phyloP scores from a whole-genome alignment of 2,329 filamentous ascomycete genomes.

The Elsinoe perseae region DNA sequence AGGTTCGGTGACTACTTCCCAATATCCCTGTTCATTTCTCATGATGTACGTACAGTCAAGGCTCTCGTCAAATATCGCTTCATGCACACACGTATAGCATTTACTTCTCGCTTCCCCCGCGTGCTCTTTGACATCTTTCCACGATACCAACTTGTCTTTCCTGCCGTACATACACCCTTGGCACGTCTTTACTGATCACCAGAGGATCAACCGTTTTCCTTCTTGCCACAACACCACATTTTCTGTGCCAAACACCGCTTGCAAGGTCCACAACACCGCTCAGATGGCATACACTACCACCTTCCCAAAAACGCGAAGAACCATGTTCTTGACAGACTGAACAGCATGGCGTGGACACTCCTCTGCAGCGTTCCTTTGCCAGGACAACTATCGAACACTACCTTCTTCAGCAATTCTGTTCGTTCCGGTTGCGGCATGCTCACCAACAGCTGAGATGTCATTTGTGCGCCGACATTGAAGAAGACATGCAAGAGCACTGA shows the following conservation, averaged over 20 bases:
- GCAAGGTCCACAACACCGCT: slow-evolving; percentile 10
- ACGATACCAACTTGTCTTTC: slow-evolving; percentile 50
- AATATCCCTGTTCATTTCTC: slow-evolving; percentile 51
- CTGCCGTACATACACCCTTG: slow-evolving; percentile 52
- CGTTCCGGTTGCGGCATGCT: slow-evolving; percentile 13
- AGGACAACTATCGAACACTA: slow-evolving; percentile 27
- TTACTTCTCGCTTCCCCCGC: slow-evolving; percentile 40
- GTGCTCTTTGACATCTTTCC: slow-evolving; percentile 50
- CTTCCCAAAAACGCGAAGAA: slow-evolving; percentile 18
- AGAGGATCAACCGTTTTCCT: slow-evolving; percentile 17
- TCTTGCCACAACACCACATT: slow-evolving; percentile 13
- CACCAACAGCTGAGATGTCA: slow-evolving; percentile 22
- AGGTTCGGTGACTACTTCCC: slow-evolving; percentile 33
- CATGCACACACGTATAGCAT: slow-evolving; percentile 43
- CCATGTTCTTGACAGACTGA: slow-evolving; percentile 18
- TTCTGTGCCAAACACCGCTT: slow-evolving; percentile 11
- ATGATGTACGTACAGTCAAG: slow-evolving; percentile 56
- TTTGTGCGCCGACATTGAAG: slow-evolving; percentile 30
- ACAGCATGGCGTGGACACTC: slow-evolving; percentile 19
- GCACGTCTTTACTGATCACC: slow-evolving; percentile 20
- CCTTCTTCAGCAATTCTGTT: slow-evolving; percentile 18
- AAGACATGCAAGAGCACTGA: slow-evolving; percentile 28
- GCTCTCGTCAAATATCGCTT: slow-evolving; percentile 50
- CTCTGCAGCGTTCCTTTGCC: slow-evolving; percentile 17
- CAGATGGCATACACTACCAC: neutral